Evolutionary conservation across 768 basidiomycete species (phyloP).

Genomic region (Agaricus blazei): DNA sequence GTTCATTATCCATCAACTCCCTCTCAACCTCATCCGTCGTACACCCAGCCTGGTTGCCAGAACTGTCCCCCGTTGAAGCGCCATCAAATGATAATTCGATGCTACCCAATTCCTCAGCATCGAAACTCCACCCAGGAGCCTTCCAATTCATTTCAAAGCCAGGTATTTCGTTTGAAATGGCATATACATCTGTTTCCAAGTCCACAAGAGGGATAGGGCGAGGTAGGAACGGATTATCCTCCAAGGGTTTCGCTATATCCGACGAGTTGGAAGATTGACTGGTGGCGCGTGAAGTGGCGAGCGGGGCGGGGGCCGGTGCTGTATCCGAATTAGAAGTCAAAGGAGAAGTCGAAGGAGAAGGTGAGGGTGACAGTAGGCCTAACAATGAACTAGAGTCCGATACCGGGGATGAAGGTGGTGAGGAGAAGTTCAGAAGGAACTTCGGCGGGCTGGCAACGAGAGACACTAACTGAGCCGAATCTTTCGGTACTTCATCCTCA

Average conservation of each 20-base stretch:
- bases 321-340: not conserved
- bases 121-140: not conserved
- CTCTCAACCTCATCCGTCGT: not conserved
- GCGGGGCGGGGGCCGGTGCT: not conserved
- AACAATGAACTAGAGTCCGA: not conserved
- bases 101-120: not conserved
- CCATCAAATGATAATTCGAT: not conserved
- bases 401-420: not conserved
- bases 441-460: not conserved
- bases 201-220: constrained; percentile 1
- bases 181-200: not conserved
- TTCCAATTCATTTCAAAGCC: not conserved
- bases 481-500: not conserved
- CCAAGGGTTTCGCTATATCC: constrained; percentile 3
- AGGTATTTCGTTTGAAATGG: not conserved
- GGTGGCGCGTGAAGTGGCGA: not conserved
- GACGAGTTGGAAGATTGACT: constrained; percentile 4
- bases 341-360: not conserved
- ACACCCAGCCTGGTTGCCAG: not conserved
- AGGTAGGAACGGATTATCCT: not conserved
- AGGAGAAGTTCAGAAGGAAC: constrained; percentile 8
- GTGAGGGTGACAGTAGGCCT: not conserved
- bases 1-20: not conserved
- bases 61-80: not conserved
- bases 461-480: not conserved